Evolutionary conservation across 2,329 filamentous ascomycete genomes (phyloP).

Genomic region (Alternaria brassicicola): DNA sequence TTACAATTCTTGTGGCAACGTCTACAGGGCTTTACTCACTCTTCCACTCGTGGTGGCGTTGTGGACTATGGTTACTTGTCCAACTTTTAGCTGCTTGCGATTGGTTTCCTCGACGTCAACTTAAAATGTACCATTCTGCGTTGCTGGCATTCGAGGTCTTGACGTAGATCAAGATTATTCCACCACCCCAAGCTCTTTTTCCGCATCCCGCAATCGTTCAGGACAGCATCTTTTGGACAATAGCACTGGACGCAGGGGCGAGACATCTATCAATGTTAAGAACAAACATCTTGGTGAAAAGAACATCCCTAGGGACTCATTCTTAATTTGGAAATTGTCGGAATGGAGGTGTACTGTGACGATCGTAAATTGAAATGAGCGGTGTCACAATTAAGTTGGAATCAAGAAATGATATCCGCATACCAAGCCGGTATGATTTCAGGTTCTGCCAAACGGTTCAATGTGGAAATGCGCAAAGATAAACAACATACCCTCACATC

Average conservation of each 20-base stretch:
- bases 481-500: not conserved
- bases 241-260: not conserved
- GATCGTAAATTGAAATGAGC: no score
- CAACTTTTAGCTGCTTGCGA: not conserved
- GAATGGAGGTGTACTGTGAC: no score
- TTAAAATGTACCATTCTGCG: not conserved
- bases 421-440: not conserved
- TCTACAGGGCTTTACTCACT: rapidly evolving
- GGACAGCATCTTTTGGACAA: not conserved
- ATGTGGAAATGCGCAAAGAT: not conserved
- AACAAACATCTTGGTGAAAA: not conserved
- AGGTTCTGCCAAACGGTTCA: no score
- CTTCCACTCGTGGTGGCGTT: not conserved
- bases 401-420: not conserved
- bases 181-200: not conserved
- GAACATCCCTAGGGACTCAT: not conserved
- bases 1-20: not conserved
- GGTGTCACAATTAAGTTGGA: no score
- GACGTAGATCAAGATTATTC: not conserved
- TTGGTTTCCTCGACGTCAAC: not conserved
- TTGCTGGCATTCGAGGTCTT: not conserved
- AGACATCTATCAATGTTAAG: not conserved
- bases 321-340: no score
- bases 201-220: not conserved
- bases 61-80: not conserved